Base-by-base conservation (phyloP, 1,139 yeast genomes). In the Taiozyma sp. region DNA sequence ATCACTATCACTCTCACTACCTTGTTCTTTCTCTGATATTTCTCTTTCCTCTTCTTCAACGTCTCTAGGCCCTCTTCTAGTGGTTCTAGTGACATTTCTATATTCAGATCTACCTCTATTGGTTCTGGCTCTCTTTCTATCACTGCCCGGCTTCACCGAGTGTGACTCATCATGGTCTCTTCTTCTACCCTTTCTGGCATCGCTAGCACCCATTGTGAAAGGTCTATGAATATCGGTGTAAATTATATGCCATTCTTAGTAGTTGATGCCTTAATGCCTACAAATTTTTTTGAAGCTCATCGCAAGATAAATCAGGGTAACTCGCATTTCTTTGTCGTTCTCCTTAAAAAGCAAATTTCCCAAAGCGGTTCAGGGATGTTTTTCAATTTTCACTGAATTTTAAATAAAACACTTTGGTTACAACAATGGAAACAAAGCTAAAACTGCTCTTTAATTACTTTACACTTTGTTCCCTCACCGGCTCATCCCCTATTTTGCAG, bases 21-120 rank as follows among this genome's bases (percentile, higher is more conserved):
- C 27, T 24, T 24, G 27, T 24, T 24, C 55, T 4, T 51, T 52
- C 2, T 47, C 54, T 7, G 57, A 60, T 2, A 44, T 56, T 9
- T 45, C 55, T 16, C 54, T 65, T 7, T 53, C 56, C 13, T 58
- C 63, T 32, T 53, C 57, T 43, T 57, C 59, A 44, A 50, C 60
- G 19, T 55, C 52, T 42, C 58, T 57, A 9, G 55, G 57, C 40
- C 65, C 61, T 61, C 79, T 68, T 54, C 76, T 68, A 14, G 80
- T 70, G 4, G 84, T 78, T 67, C 89, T 75, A 6, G 80, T 78
- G 34, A 86, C 79, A 2, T 72, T 72, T 65, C 93, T 73, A 60
- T 80, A 61, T 54, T 80, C 80, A 46, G 75, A 73, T 61, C 93
- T 74, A 3, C 93, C 92, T 49, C 60, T 54, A 43, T 60, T 56